Evolutionary conservation across 805 yeast genomes (phyloP).

Genomic region (Myxozyma vanderwaltii): DNA sequence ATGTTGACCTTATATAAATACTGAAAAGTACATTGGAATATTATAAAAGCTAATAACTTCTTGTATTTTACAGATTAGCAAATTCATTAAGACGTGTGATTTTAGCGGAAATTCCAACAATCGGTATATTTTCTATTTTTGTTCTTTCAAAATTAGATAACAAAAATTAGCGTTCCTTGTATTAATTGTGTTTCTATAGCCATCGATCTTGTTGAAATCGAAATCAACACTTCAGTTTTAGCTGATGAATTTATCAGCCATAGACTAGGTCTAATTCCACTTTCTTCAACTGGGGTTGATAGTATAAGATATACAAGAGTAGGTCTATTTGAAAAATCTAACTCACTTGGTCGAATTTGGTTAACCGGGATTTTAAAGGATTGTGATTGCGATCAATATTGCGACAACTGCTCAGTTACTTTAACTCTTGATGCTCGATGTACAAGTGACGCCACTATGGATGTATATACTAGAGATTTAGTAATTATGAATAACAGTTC

Average conservation of each 20-base stretch:
- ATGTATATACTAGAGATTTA: conserved; percentile 84
- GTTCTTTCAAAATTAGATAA: background rate
- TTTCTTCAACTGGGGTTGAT: conserved; percentile 81
- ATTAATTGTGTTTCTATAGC: conserved; percentile 48
- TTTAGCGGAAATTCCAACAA: conserved; percentile 94
- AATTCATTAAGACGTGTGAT: conserved; percentile 89
- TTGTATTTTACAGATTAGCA: conserved; percentile 54
- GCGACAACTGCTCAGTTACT: conserved; percentile 91
- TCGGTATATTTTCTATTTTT: conserved; percentile 42
- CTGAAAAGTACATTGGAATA: too few relatives aligned
- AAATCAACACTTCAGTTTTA: conserved; percentile 86
- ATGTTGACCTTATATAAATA: conserved; percentile 31
- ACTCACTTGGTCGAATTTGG: background rate
- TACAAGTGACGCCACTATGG: conserved; percentile 83
- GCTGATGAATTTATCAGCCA: conserved; percentile 98
- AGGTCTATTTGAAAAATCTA: background rate
- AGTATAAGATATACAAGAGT: conserved; percentile 42
- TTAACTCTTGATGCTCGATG: conserved; percentile 85
- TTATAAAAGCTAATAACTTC: background rate
- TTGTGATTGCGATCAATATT: conserved; percentile 97
- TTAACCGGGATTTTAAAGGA: conserved; percentile 48
- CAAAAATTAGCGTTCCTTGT: too few relatives aligned
- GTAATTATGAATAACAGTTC: conserved; percentile 48
- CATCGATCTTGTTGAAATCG: conserved; percentile 92
- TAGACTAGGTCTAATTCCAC: conserved; percentile 88